Conservation (phyloP, 2,329 filamentous ascomycete genomes). For the Hirsutella thompsonii region DNA sequence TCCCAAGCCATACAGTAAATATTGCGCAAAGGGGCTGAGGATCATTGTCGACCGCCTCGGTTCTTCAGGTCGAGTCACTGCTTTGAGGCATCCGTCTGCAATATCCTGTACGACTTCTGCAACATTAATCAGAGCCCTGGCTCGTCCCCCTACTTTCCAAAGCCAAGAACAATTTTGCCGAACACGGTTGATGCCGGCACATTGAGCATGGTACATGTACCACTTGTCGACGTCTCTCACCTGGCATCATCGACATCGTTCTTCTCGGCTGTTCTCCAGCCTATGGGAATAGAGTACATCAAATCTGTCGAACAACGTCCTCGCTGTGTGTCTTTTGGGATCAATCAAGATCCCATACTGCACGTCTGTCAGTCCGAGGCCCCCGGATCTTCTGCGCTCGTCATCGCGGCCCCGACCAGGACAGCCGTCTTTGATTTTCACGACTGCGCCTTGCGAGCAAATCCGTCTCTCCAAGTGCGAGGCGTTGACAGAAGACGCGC, state of each 20-base stretch:
- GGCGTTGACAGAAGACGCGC: not conserved
- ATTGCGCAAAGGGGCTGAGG: no score
- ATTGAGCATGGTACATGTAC: conserved; percentile 24
- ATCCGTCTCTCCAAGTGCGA: conserved; percentile 32
- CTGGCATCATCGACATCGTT: conserved; percentile 72
- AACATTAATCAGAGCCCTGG: no score
- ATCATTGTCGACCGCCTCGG: no score
- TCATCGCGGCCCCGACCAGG: conserved; percentile 55
- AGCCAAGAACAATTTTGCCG: no score
- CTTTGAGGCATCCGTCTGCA: no score
- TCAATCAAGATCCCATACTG: conserved; percentile 21
- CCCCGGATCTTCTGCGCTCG: conserved; percentile 35
- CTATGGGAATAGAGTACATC: conserved; percentile 58
- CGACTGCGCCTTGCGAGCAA: conserved; percentile 51
- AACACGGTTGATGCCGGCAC: not conserved
- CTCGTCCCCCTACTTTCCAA: no score
- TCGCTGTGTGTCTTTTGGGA: conserved; percentile 30
- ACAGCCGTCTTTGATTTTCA: conserved; percentile 61
- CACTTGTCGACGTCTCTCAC: conserved; percentile 55
- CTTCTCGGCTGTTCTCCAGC: conserved; percentile 67
- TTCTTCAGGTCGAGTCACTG: no score
- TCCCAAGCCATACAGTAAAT: no score
- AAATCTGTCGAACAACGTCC: not conserved
- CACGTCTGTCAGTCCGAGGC: conserved; percentile 28
- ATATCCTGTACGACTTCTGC: no score